Base-by-base conservation (phyloP, 225 moss, liverwort and hornwort species). In the Marchantia paleacea region DNA sequence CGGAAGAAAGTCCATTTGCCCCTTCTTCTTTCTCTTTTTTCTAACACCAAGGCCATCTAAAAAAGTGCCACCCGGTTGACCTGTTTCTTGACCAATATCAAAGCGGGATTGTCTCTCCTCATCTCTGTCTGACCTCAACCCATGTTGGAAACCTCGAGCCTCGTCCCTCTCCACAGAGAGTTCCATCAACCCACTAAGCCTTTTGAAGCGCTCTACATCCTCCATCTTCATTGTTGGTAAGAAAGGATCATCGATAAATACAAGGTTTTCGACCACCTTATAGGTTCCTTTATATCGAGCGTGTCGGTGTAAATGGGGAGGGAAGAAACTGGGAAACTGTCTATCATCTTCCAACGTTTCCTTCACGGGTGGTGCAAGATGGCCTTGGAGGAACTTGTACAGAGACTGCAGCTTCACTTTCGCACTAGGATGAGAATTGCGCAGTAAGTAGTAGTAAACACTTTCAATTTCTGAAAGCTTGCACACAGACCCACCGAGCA, bases 391-490 rank as follows among this genome's bases (percentile, higher is more conserved):
- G 73, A 97, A 97, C 83, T 97, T 97, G 83, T 97, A 97, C 7
- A 97, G 83, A 22, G 94, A 94, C 80, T 97, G 97, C 64, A 97
- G 88, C 86, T 97, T 97, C 83, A 97, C 97, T 77, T 94, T 91
- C 51, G 97, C 94, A 87, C 93, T 94, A 7, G 97, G 92, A 84
- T 97, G 91, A 31, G 97, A 93, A 75, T 97, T 92, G 83, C 97
- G 92, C 60, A 97, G 92, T 0, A 87, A 80, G 80, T 88, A 97
- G 74, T 94, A 97, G 52, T 97, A 97, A 62, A 97, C 92, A 83
- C 97, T 97, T 82, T 97, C 97, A 52, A 94, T 97, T 86, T 97
- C 97, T 18, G 97, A 97, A 49, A 97, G 84, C 81, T 97, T 97
- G 81, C 94, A 97, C 28, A 97, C 92, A 14, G 97, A 92, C 31